Evolutionary conservation across 441 rosid genomes (phyloP), one percentile per base, ranked within the genome.

Genomic region (Erodium moschatum): DNA sequence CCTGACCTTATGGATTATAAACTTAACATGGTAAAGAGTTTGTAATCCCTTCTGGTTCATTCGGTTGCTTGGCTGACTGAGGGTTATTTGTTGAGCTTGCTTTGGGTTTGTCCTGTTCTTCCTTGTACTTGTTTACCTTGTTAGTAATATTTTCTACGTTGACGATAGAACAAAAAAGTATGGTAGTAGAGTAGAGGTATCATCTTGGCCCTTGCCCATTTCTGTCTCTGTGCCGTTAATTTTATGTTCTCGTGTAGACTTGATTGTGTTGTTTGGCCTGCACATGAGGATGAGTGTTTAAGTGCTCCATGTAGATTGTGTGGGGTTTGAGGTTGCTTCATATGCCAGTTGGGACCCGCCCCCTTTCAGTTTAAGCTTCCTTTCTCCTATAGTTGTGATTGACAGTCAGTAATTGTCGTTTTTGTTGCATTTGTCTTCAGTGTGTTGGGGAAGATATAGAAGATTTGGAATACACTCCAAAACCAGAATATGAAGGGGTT

Each of bases 401-500:
- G 42, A 63, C 66, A 29, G 18, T 1, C 66, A 9, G 38, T 69
- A 31, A 42, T 70, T 19, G n/a, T 70, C 62, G 5, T 65, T 52
- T 58, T 50, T 72, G 74, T 13, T 63, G 66, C 71, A 33, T 65
- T 74, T 76, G 19, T 76, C 33, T 72, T 74, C 79, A 91, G 97
- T 95, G 90, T 77, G 96, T 95, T 33, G 99, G 99, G 68, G 89
- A 91, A 80, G 97, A 91, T 73, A 82, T 95, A 73, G 97, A 89
- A 71, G 87, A 92, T 82, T 73, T 95, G 75, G 99, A 95, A 81
- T 95, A 95, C 77, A 87, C 97, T 70, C 99, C 99, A 71, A 95
- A 95, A 74, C 97, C 95, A 67, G 99, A 95, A 84, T 95, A 82
- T 81, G 97, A 91, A 86, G 97, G 99, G 50, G 75, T 19, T 80